Conservation (phyloP, 163 green algal species). For the Picocystis sp. region DNA sequence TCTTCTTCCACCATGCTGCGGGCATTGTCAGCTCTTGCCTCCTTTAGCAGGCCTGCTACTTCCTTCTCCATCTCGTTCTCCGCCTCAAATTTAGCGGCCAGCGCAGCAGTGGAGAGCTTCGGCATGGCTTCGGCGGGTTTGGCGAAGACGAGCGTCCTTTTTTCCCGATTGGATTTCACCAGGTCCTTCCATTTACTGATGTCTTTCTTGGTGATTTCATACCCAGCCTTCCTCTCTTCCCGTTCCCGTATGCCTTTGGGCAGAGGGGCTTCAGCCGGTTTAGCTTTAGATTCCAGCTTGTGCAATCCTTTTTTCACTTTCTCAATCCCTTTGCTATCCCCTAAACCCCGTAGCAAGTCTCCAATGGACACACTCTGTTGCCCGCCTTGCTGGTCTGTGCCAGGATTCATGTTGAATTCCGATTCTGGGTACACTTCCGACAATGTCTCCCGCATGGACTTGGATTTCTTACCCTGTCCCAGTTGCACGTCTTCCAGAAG, state of each 20-base stretch:
- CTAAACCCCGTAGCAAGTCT: slow-evolving; percentile 47
- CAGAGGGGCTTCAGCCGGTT: slow-evolving; percentile 37
- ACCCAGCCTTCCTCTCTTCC: slow-evolving; percentile 63
- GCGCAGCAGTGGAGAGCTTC: slow-evolving; percentile 29
- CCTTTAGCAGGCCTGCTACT: slow-evolving; percentile 62
- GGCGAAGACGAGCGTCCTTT: slow-evolving; percentile 63
- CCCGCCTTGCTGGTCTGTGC: slow-evolving; percentile 5
- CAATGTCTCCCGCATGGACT: slow-evolving; percentile 9
- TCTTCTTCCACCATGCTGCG: slow-evolving; percentile 48
- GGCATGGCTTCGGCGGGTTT: slow-evolving; percentile 8
- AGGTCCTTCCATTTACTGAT: slow-evolving; percentile 75
- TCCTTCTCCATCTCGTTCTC: slow-evolving; percentile 61
- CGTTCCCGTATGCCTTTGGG: slow-evolving; percentile 41
- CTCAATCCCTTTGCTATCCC: slow-evolving; percentile 23
- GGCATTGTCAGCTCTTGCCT: slow-evolving; percentile 23
- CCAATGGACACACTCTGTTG: slow-evolving; percentile 30
- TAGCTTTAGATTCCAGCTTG: slow-evolving; percentile 22
- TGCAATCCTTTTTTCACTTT: slow-evolving; percentile 36
- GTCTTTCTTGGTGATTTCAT: slow-evolving; percentile 60
- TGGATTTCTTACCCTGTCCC: slow-evolving; percentile 11
- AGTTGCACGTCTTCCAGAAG: slow-evolving; percentile 20
- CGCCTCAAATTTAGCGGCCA: slow-evolving; percentile 45
- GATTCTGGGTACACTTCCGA: slow-evolving; percentile 56
- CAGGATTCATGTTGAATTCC: slow-evolving; percentile 38
- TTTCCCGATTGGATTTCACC: slow-evolving; percentile 85